Percentiles rank a stretch among this genome's conserved stretches.
phyloP scores from a whole-genome alignment of 352 stramenopile genomes.

The Globisporangium parvum region DNA sequence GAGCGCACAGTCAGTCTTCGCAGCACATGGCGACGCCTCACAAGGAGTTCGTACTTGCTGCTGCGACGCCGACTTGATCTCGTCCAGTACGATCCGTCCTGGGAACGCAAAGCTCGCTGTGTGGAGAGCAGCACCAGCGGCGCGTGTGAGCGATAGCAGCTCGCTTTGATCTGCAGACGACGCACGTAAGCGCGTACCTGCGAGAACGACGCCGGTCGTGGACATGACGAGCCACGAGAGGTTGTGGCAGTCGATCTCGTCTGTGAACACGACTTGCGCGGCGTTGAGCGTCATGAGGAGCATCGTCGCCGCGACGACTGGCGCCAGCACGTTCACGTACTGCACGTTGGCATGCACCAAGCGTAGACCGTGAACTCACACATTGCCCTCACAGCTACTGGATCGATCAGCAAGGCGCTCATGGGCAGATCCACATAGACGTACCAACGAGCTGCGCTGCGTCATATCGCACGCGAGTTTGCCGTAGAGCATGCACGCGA shows the following conservation, averaged over 20 bases:
- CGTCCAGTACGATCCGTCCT: conserved; percentile 48
- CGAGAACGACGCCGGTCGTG: conserved; percentile 44
- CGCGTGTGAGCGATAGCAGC: background rate
- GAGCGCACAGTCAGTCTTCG: background rate
- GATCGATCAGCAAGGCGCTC: too few species aligned
- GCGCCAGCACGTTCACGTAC: conserved; percentile 48
- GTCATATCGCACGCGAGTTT: conserved; percentile 60
- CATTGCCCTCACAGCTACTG: too few species aligned
- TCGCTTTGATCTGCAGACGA: background rate
- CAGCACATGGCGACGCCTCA: background rate
- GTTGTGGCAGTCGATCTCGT: conserved; percentile 66
- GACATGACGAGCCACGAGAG: conserved; percentile 70
- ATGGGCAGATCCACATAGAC: background rate
- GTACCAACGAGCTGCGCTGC: conserved; percentile 31
- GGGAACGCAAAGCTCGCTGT: conserved; percentile 58
- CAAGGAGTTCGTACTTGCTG: conserved; percentile 31
- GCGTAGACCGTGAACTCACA: background rate
- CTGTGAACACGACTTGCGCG: conserved; percentile 34
- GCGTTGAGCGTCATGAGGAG: conserved; percentile 54
- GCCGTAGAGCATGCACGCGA: conserved; percentile 65
- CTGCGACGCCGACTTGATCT: conserved; percentile 44
- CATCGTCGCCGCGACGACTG: conserved; percentile 39
- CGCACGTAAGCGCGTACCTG: conserved; percentile 20
- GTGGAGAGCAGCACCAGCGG: background rate
- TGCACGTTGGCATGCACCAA: conserved; percentile 9